These are phyloP conservation scores for Ophiostoma perfectum DNA, from an alignment of 2,329 filamentous ascomycete genomes.

Conservation along the genomic window DNA sequence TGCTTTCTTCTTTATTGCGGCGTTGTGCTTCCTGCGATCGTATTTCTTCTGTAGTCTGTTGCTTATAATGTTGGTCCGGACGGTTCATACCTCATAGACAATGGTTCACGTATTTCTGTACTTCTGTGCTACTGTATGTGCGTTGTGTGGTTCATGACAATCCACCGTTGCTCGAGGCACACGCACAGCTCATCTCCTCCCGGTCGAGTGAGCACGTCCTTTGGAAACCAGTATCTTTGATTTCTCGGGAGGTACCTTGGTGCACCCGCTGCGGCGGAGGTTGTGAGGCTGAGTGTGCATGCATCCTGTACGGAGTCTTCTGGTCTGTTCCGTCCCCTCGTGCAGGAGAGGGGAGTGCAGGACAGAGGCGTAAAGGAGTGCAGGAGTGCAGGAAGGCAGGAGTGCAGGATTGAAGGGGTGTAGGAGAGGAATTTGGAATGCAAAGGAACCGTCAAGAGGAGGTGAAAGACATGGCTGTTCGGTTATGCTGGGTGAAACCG, in stretches of 20 bases:
- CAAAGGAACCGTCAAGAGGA: conserved; percentile 3
- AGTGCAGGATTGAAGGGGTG: no score
- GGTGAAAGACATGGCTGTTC: neutral
- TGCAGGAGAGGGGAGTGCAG: neutral
- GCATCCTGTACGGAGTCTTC: neutral
- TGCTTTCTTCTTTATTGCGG: neutral
- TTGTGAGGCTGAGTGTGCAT: neutral
- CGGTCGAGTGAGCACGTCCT: no score
- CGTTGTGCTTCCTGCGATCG: neutral
- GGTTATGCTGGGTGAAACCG: no score
- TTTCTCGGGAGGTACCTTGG: neutral
- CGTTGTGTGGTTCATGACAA: no score
- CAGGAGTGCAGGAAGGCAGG: no score
- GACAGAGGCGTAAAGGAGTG: no score
- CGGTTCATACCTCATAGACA: no score
- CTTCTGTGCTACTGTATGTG: no score
- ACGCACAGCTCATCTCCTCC: no score
- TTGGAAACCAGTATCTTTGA: no score
- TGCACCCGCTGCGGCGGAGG: neutral
- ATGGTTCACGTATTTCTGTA: no score
- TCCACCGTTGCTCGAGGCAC: no score
- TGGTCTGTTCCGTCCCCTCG: neutral
- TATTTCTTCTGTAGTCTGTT: neutral
- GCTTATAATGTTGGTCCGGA: neutral
- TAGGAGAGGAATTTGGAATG: neutral